These are phyloP conservation scores for Fusarium ramigenum DNA, from an alignment of 2,329 filamentous ascomycete genomes.

Conservation along the genomic window DNA sequence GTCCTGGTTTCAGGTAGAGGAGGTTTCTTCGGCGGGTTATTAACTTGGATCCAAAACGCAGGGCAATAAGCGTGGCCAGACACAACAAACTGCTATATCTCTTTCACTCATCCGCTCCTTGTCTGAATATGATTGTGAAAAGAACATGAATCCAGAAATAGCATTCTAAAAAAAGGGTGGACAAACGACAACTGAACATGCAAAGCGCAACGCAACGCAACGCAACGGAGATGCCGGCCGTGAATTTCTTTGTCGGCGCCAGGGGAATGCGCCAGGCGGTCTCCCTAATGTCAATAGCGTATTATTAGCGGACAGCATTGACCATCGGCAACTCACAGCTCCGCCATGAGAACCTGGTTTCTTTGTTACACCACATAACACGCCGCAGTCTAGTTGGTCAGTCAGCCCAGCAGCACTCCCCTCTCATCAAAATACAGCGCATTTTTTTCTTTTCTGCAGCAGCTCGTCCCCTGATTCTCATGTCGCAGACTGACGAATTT, in stretches of 20 bases:
- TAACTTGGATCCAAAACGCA: neutral
- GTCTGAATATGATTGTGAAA: neutral
- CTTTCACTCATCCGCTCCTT: neutral
- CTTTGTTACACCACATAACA: neutral
- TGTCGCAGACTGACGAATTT: too few species aligned
- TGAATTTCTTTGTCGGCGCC: neutral
- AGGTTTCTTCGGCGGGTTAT: neutral
- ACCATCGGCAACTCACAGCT: neutral
- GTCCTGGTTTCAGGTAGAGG: neutral
- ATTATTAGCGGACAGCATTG: neutral
- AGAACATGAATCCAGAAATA: neutral
- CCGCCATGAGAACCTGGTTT: neutral
- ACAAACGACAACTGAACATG: neutral
- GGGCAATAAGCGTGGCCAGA: neutral
- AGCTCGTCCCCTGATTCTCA: neutral
- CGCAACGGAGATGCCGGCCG: neutral
- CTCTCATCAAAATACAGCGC: too few species aligned
- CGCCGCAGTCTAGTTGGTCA: neutral
- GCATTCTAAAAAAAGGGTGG: too few species aligned
- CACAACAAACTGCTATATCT: neutral
- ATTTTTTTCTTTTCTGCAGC: neutral
- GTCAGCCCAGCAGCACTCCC: neutral
- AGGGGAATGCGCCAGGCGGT: neutral
- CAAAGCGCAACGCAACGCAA: neutral
- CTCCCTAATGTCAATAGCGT: neutral